Evolutionary conservation across 2,329 filamentous ascomycete species (phyloP), one percentile per base, ranked within the genome.

Genomic region (Hymenoscyphus infarciens): DNA sequence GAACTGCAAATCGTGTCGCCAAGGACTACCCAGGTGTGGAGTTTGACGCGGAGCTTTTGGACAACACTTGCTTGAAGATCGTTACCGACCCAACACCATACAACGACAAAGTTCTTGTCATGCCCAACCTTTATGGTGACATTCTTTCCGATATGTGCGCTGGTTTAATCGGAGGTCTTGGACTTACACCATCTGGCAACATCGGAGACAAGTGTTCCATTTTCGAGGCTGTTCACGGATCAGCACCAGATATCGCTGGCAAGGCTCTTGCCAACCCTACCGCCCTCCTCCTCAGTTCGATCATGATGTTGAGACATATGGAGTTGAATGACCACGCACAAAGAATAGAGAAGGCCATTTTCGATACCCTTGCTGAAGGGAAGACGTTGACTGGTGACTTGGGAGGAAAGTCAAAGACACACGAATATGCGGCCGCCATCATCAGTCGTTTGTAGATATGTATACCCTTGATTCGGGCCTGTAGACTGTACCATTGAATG

Each of bases 221-320:
- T 83, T 99, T 99, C 83, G 95, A 99, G 83, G 95, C 95, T 74
- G 95, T 99, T 74, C 95, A 99, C 84, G 94, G 94, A 73, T 97
- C 92, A 69, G 94, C 94, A 64, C 94, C 94, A 65, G 94, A 98
- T 79, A 98, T 98, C 77, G 92, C 92, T 69, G 94, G 94, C 79
- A 92, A 97, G 87, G 90, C 86, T 70, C 89, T 98, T 71, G 95
- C 95, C 75, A 99, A 99, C 86, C 95, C 95, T 67, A 98, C 95
- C 66, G 95, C 95, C 64, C 87, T 99, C 72, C 87, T 99, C 69
- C 89, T 98, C 75, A 91, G 87, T 79, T 96, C 91, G 78, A 95
- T 98, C 82, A 98, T 99, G 95, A 98, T 99, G 95, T 82, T 99
- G 84, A 89, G 95, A 79, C 95, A 99, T 82, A 98, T 99, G 94